Evolutionary conservation across 805 yeast genomes (phyloP), one percentile per base, ranked within the genome.

Genomic region (Candida xiaguanensis): DNA sequence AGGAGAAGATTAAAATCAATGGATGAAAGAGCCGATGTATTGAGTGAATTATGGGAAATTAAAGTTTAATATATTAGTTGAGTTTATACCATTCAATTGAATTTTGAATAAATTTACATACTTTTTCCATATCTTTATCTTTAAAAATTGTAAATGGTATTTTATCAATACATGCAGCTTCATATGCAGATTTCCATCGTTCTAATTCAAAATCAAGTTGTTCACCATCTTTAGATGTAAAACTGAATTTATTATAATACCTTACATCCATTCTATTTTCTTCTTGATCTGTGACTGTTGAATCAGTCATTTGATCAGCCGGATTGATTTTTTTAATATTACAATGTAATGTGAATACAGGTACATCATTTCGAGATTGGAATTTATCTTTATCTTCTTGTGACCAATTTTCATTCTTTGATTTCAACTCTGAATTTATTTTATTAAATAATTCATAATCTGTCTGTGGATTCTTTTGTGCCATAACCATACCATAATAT

Each of bases 1-100:
- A 77, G 91, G 62, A 80, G 93, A 69, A 82, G 97, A 54, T 52
- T 77, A 25, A 49, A 53, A 30, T 62, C 75, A 4, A 60, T 81
- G 53, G 75, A 65, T 16, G 60, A 54, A 13, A 61, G 74, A 41
- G 41, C 59, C 9, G 55, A 58, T 41, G 55, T 51, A 33, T 64
- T 67, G 45, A 38, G 58, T 13, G 51, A 51, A 26, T 44, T 64
- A 44, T 69, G 74, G 74, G 61, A 64, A 7, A 8, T 34, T 5
- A 25, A 34, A 25, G 13, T 5, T 23, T 37, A 52, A 43, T 52
- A 26, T 34, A 27, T 22, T 25, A 38, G 13, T 31, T 38, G 2
- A n/a, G n/a, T 17, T 24, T 3, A 31, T 20, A 36, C 43, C 43
- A 43, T 12, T 31, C 31, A 11, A 43, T 33, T 11, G 46, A 39